Evolutionary conservation across 441 rosid genomes (phyloP).

Genomic region (Adansonia rubrostipa): DNA sequence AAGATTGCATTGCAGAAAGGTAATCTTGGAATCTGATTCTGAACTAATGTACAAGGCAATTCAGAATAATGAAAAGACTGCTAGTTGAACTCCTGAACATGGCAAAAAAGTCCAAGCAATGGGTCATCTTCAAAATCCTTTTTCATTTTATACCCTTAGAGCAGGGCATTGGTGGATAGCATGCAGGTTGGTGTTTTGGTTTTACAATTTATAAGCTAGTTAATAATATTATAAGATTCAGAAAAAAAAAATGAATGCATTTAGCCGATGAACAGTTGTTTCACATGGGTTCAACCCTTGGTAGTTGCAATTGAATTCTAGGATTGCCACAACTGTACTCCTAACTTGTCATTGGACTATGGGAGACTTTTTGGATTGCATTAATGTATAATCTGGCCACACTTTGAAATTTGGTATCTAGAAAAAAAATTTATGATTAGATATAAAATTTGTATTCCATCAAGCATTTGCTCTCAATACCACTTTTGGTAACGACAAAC

Average conservation of each 20-base stretch:
- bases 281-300: background rate
- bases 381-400: too few species aligned
- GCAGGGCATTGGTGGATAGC: background rate
- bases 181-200: background rate
- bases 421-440: background rate
- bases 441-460: constrained; percentile 20
- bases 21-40: too few species aligned
- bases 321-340: background rate
- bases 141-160: background rate
- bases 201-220: background rate
- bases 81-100: too few species aligned
- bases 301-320: background rate
- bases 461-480: too few species aligned
- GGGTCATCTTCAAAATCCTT: background rate
- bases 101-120: too few species aligned
- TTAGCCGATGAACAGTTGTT: background rate
- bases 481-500: too few species aligned
- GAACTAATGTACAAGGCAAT: too few species aligned
- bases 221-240: background rate
- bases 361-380: background rate
- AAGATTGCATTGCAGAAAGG: too few species aligned
- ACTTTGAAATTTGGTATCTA: background rate
- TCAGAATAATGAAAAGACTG: too few species aligned
- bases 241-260: background rate
- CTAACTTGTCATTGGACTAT: background rate